Evolutionary conservation across 371 early-diverging fungal genomes (phyloP).

Genomic region (Caulochytrium protostelioides): DNA sequence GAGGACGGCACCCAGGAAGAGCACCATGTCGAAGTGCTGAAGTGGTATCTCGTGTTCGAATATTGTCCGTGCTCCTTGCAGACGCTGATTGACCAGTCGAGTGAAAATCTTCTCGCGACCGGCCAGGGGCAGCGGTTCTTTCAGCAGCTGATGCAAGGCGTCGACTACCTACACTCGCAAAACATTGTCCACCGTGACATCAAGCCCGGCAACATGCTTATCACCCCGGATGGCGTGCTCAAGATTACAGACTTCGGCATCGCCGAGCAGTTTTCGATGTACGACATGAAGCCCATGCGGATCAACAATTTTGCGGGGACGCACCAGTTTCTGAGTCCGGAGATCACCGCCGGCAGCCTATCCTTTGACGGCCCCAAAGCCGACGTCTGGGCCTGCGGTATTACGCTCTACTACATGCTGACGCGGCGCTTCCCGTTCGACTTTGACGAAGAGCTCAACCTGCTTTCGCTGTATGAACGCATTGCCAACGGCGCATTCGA

Average conservation of each 20-base stretch:
- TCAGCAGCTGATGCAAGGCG: constrained; percentile 23
- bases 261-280: constrained; percentile 25
- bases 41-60: constrained; percentile 31
- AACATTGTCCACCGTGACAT: constrained; percentile 40
- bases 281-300: constrained; percentile 10
- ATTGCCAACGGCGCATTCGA: constrained; percentile 11
- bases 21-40: constrained; percentile 15
- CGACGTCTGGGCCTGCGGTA: constrained; percentile 32
- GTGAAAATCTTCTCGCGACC: constrained; percentile 7
- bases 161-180: constrained; percentile 28
- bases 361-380: constrained; percentile 15
- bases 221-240: constrained; percentile 29
- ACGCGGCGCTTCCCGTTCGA: constrained; percentile 27
- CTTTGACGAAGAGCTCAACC: constrained; percentile 15
- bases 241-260: constrained; percentile 35
- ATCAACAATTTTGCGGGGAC: constrained; percentile 22
- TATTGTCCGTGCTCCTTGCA: constrained; percentile 28
- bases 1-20: constrained; percentile 18
- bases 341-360: constrained; percentile 16
- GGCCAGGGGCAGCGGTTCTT: constrained; percentile 16
- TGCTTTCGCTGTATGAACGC: constrained; percentile 15
- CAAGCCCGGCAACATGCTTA: constrained; percentile 46
- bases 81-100: constrained; percentile 18
- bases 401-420: constrained; percentile 27
- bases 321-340: constrained; percentile 29